These are phyloP conservation scores for Aspergillus japonicus DNA, from an alignment of 2,329 filamentous ascomycete genomes.

Conservation along the genomic window DNA sequence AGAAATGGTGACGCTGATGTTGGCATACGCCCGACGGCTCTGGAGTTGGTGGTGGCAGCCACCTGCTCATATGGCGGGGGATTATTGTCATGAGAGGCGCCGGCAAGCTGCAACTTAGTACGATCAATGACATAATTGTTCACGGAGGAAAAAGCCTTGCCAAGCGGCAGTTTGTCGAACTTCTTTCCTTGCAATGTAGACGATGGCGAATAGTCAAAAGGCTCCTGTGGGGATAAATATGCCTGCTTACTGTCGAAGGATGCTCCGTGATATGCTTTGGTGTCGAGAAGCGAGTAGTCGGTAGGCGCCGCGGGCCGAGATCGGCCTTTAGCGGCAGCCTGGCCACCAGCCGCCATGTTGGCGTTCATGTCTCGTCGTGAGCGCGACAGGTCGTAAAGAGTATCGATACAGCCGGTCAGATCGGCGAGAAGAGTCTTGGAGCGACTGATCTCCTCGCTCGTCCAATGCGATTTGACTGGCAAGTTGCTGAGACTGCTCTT, in stretches of 20 bases:
- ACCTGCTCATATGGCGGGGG: constrained; percentile 46
- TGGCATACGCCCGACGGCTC: constrained; percentile 41
- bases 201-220: constrained; percentile 26
- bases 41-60: constrained; percentile 43
- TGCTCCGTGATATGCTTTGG: constrained; percentile 36
- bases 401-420: constrained; percentile 62
- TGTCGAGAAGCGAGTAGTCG: constrained; percentile 25
- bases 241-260: constrained; percentile 37
- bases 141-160: constrained; percentile 26
- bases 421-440: constrained; percentile 61
- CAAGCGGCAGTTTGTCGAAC: constrained; percentile 20
- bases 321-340: constrained; percentile 21
- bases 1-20: constrained; percentile 38
- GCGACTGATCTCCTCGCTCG: constrained; percentile 52
- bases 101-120: constrained; percentile 40
- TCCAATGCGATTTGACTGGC: constrained; percentile 45
- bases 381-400: constrained; percentile 62
- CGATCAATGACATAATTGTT: constrained; percentile 41
- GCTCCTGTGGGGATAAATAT: constrained; percentile 15
- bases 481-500: constrained; percentile 32
- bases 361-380: constrained; percentile 50
- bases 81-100: constrained; percentile 39
- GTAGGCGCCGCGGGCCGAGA: constrained; percentile 24
- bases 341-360: constrained; percentile 36
- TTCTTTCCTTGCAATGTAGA: constrained; percentile 18